A percentile compares a stretch with the other conserved stretches of the same genome.
Evolutionary conservation across 176 grass and related monocot species (phyloP).

Genomic region (Dactylis glomerata): DNA sequence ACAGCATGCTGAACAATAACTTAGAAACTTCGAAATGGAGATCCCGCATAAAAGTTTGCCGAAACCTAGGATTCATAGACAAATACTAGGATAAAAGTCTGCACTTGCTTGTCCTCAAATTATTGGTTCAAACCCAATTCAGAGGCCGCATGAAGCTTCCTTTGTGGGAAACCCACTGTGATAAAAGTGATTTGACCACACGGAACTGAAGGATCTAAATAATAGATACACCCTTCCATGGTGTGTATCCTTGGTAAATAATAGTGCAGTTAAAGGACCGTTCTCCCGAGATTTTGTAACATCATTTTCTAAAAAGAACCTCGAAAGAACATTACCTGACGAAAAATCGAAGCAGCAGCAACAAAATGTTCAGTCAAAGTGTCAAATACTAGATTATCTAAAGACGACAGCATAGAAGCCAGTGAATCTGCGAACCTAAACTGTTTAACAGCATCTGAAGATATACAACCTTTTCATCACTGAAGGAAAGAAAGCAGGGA

Average conservation of each 20-base stretch:
- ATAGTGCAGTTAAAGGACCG: neutral
- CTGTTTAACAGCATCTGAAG: neutral
- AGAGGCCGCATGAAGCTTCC: neutral
- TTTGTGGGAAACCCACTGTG: neutral
- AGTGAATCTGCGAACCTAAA: neutral
- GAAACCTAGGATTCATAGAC: too few relatives aligned
- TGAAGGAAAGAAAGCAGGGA: neutral
- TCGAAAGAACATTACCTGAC: neutral
- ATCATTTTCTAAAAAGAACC: neutral
- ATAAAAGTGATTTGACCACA: too few relatives aligned
- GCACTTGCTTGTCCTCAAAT: neutral
- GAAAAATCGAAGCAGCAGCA: slow-evolving; percentile 1
- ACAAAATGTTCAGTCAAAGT: slow-evolving; percentile 1
- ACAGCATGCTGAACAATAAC: neutral
- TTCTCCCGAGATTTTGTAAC: neutral
- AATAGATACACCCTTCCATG: too few relatives aligned
- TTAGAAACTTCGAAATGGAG: neutral
- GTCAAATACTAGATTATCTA: neutral
- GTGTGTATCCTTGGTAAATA: neutral
- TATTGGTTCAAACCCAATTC: neutral
- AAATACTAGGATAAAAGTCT: neutral
- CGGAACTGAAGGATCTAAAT: too few relatives aligned
- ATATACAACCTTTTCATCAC: neutral
- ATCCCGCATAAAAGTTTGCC: too few relatives aligned
- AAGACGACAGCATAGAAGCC: slow-evolving; percentile 7